Evolutionary conservation across 768 basidiomycete genomes (phyloP).

Genomic region (Pleurotus giganteus): DNA sequence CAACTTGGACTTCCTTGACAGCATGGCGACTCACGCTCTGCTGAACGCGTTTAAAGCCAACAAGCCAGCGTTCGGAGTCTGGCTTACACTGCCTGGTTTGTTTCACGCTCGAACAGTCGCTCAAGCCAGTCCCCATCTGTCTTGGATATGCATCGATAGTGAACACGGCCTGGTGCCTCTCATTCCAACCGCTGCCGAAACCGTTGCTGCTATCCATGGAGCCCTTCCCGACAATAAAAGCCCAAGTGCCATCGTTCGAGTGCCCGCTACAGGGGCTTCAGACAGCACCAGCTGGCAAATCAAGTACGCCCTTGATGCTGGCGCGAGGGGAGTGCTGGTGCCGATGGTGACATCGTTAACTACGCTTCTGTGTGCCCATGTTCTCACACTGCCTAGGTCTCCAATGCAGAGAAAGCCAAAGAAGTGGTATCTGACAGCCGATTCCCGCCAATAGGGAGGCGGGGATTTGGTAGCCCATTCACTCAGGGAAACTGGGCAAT

Average conservation of each 20-base stretch:
- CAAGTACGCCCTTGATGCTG: conserved; percentile 68
- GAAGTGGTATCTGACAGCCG: conserved; percentile 55
- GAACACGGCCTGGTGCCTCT: conserved; percentile 64
- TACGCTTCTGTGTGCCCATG: not conserved
- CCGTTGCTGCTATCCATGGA: conserved; percentile 50
- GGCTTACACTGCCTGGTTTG: conserved; percentile 60
- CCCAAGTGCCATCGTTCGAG: conserved; percentile 56
- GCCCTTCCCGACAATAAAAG: conserved; percentile 30
- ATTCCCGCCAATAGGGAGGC: conserved; percentile 60
- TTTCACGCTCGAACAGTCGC: conserved; percentile 61
- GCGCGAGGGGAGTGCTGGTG: conserved; percentile 61
- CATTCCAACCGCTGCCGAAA: conserved; percentile 55
- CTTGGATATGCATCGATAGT: conserved; percentile 67
- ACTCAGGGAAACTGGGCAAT: conserved; percentile 58
- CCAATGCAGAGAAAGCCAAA: conserved; percentile 52
- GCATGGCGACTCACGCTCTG: conserved; percentile 55
- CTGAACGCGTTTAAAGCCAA: conserved; percentile 49
- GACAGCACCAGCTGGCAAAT: conserved; percentile 66
- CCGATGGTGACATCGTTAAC: conserved; percentile 49
- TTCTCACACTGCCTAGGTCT: conserved; percentile 38
- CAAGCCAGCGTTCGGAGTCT: conserved; percentile 65
- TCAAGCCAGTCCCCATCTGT: conserved; percentile 49
- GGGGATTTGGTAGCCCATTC: conserved; percentile 67
- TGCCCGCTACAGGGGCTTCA: conserved; percentile 61
- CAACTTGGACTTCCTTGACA: not conserved